Evolutionary conservation across 2,329 filamentous ascomycete species (phyloP), one percentile per base, ranked within the genome.

Genomic region (Stenocarpella maydis): DNA sequence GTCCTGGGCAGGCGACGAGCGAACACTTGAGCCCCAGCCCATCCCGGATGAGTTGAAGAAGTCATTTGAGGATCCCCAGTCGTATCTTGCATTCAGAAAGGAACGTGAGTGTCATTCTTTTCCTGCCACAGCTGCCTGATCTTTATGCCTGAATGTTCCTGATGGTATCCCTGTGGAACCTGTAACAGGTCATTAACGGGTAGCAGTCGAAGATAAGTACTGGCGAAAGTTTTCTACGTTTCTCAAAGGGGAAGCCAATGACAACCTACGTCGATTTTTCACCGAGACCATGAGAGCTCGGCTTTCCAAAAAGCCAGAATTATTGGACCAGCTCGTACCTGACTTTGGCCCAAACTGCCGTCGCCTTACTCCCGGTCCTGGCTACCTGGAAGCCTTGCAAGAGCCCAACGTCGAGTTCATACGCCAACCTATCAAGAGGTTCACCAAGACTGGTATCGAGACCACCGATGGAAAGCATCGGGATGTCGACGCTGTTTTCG

Each of bases 281-380:
- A 81, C 78, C 6, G 76, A 83, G 65, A 78, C 87, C 64, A 91
- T 91, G 86, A 81, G 80, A 43, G 74, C 82, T 49, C 83, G 88
- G 0, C 77, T 91, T 0, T 78, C 77, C 1, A 82, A 83, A 65
- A 87, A 89, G 71, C 86, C 88, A 0, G 84, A 88, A 28, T 78
- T 92, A 4, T 77, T 87, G 0, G 80, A 88, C 3, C 80, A 83
- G 24, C 81, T 92, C 2, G 80, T 89, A 5, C 90, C 90, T 0
- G 85, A 89, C 71, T 92, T 90, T 73, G 86, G 88, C 0, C 88
- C 87, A 14, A 85, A 89, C 73, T 92, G 90, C 72, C 84, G 90
- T 12, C 84, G 90, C 2, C 79, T 91, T 0, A 92, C 90, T 0
- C 88, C 90, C 0, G 89, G 90, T 0, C 89, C 89, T 0, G 90